These are phyloP conservation scores for Pseudozyma thailandica DNA, from an alignment of 1,284 basidiomycete genomes.

Conservation along the genomic window DNA sequence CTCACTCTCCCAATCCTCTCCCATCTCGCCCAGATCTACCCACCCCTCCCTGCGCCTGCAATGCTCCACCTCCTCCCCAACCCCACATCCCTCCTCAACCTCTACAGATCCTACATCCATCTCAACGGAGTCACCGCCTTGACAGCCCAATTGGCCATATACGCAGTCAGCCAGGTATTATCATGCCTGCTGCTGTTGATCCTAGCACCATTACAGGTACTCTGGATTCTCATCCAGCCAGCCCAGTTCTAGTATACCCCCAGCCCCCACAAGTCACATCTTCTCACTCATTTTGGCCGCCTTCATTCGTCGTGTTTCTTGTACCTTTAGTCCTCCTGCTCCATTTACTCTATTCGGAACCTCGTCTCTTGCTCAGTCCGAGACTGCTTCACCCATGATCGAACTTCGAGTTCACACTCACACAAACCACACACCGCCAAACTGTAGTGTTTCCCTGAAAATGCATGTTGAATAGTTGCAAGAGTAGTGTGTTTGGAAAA, in stretches of 20 bases:
- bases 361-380: no score
- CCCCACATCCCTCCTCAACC: background rate
- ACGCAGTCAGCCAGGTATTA: slow-evolving; percentile 4
- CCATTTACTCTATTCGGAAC: no score
- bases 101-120: slow-evolving; percentile 8
- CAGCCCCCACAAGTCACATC: no score
- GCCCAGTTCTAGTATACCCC: slow-evolving; percentile 14
- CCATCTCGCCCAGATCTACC: background rate
- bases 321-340: background rate
- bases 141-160: slow-evolving; percentile 5
- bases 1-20: slow-evolving; percentile 17
- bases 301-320: no score
- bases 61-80: background rate
- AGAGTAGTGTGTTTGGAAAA: background rate
- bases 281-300: no score
- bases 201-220: slow-evolving; percentile 29
- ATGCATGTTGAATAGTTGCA: background rate
- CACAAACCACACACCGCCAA: background rate
- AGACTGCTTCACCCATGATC: no score
- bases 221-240: slow-evolving; percentile 9
- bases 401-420: no score
- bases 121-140: slow-evolving; percentile 14
- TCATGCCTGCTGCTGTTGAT: slow-evolving; percentile 5
- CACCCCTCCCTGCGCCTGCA: slow-evolving; percentile 16
- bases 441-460: background rate